Base-by-base conservation (phyloP, 441 rosid species). In the Arabidopsis hybrid region DNA sequence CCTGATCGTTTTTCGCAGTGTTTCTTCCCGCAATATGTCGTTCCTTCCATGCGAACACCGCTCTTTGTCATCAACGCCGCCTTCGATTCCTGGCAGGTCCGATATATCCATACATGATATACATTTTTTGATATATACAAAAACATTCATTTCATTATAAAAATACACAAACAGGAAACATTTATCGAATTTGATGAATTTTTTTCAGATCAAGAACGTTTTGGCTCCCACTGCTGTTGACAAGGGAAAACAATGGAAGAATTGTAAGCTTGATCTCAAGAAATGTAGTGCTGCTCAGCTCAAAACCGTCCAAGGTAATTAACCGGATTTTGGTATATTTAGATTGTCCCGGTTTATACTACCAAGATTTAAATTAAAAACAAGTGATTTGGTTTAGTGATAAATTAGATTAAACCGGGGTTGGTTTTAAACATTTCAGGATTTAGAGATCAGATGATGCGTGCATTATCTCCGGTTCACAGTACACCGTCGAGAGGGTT, bases 1-100 rank as follows among this genome's bases (percentile, higher is more conserved):
- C 8, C 0, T 6, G 36, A 55, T 14, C 45, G 3, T 63, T 6
- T 26, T 67, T 79, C 0, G 58, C 86, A 90, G 98, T 92, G 96
- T 76, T 91, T 92, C 87, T 92, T 92, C 92, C 96, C 96, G 1
- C 96, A 92, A 67, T 53, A 90, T 45, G 82, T 86, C 12, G 87
- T 78, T 21, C 84, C 51, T 13, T 75, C 64, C 66, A 79, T 91
- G 73, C 76, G 36, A 38, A 91, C 94, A 2, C 97, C 97, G 0
- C 81, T 92, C 9, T 92, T 92, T 76, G 81, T 92, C 74, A 74
- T 88, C 17, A 92, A 92, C 80, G 81, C 97, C 4, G 91, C 91
- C 17, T 90, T 86, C 59, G 97, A 90, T 78, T 90, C 86, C 0
- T 92, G 97, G 97, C 97, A 92, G 97, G 97, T 92, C 2, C 31